Base-by-base conservation (phyloP, 176 grass and related monocot genomes). In the Rhynchospora pubera region DNA sequence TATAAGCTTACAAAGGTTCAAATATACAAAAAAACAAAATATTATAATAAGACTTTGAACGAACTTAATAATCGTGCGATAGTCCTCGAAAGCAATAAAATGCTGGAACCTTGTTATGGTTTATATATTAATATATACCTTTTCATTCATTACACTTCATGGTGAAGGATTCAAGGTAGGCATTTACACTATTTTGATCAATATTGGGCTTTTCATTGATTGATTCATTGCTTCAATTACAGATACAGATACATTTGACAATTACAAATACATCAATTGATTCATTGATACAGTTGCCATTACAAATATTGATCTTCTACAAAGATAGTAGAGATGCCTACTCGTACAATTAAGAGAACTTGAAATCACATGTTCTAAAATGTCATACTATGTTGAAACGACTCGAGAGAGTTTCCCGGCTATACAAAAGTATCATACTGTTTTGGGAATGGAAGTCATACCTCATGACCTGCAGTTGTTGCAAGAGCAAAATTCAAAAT, bases 401-500 rank as follows among this genome's bases (percentile, higher is more conserved):
- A 24, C 46, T 75, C 71, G 1, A 52, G 6, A 9, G 19, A 18
- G 23, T 61, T 58, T 32, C 30, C 6, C 8, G 39, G 18, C 39
- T 21, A 45, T 70, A 21, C 48, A 55, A 2, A 76, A 28, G 11
- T 75, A 75, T 19, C 22, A 30, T 73, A 26, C 9, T 9, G 2
- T 52, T 75, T 48, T 76, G 72, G 48, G 8, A 34, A 26, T 32
- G 26, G 48, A 53, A 32, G 72, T 56, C 72, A 32, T 6, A 16
- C 24, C 6, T 77, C 50, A 77, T 51, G 10, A 51, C 50, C 72
- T 77, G 72, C 72, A 77, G 23, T 76, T 76, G 71, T 55, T 76
- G 50, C 50, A 56, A 18, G 14, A 32, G 14, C 9, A 18, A 56
- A 18, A 56, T 77, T 77, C 23, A 77, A 30, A 56, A 77, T 30